Conservation (phyloP, 805 yeast species). For the Wickerhamiella allomyrinae region DNA sequence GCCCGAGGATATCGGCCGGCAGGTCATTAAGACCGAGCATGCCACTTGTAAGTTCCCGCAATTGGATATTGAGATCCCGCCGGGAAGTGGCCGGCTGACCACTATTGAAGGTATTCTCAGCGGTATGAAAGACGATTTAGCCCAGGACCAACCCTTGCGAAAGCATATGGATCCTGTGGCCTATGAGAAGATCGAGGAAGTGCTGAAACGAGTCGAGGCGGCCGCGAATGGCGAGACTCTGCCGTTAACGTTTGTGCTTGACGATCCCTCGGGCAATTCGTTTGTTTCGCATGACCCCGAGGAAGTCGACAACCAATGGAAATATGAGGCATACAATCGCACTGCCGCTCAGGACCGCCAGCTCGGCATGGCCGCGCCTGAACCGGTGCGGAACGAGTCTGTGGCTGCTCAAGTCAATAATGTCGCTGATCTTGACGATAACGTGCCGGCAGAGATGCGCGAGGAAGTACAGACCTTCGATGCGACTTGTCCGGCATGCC, state of each 20-base stretch:
- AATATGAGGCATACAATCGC: slow-evolving; percentile 65
- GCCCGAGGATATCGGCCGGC: slow-evolving; percentile 68
- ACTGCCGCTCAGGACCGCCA: slow-evolving; percentile 77
- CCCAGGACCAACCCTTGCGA: slow-evolving; percentile 69
- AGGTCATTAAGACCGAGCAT: slow-evolving; percentile 80
- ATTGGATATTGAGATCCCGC: slow-evolving; percentile 86
- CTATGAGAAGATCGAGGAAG: slow-evolving; percentile 55
- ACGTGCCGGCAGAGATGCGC: slow-evolving; percentile 60
- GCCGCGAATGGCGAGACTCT: slow-evolving; percentile 53
- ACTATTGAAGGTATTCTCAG: slow-evolving; percentile 77
- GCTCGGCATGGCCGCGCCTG: slow-evolving; percentile 43
- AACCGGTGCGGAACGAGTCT: slow-evolving; percentile 33
- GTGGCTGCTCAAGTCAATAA: slow-evolving; percentile 21
- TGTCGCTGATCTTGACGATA: slow-evolving; percentile 47
- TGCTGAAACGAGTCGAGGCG: slow-evolving; percentile 45
- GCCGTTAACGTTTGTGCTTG: slow-evolving; percentile 66
- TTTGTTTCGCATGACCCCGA: slow-evolving; percentile 61
- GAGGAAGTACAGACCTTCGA: slow-evolving; percentile 88
- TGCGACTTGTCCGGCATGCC: slow-evolving; percentile 88
- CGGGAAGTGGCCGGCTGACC: slow-evolving; percentile 84
- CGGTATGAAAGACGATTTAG: slow-evolving; percentile 73
- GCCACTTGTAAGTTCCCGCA: slow-evolving; percentile 70
- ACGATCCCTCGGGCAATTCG: slow-evolving; percentile 95
- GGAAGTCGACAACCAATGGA: slow-evolving; percentile 82
- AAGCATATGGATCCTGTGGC: slow-evolving; percentile 59